Base-by-base conservation (phyloP, 208 protist genomes). In the Sergeia podlipaevii region DNA sequence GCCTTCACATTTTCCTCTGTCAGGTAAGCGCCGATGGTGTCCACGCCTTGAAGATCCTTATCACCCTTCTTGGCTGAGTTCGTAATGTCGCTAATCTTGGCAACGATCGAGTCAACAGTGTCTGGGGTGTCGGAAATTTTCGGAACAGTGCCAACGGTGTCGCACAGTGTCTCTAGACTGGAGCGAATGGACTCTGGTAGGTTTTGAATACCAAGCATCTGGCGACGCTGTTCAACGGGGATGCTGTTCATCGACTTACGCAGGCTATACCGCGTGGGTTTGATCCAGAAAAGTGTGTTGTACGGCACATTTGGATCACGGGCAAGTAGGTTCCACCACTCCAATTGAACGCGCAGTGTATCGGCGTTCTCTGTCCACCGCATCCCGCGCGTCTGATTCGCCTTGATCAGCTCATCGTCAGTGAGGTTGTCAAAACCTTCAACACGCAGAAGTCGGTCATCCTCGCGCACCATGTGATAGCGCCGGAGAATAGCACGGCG, bases 261-360 rank as follows among this genome's bases (percentile, higher is more conserved):
- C 29, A 95, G 74, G 60, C 77, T 85, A 70, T 88, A 92, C 28
- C 85, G 77, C 3, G 77, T 91, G 36, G 88, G 88, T 64, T 91
- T 92, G 21, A 95, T 72, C 85, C 84, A 95, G 66, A 89, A 95
- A 15, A 95, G 69, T 21, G 85, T 91, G 60, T 95, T 92, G 70
- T 90, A 95, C 44, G 88, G 88, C 1, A 92, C 82, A 52, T 62
- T 77, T 34, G 72, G 70, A 53, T 95, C 88, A 17, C 76, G 75
- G 5, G 82, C 65, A 20, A 95, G 69, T 27, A 60, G 70, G 54
- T 65, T 79, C 85, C 88, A 95, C 85, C 85, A 92, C 67, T 95
- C 80, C 44, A 95, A 38, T 62, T 95, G 88, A 24, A 91, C 77
- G 37, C 70, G 73, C 4, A 95, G 79, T n/a, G 88, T 83, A 37